A percentile compares a stretch with the other conserved stretches of the same genome.
These are phyloP conservation scores for Lecanicillium sp. DNA, from an alignment of 2,329 filamentous ascomycete genomes.

Conservation along the genomic window DNA sequence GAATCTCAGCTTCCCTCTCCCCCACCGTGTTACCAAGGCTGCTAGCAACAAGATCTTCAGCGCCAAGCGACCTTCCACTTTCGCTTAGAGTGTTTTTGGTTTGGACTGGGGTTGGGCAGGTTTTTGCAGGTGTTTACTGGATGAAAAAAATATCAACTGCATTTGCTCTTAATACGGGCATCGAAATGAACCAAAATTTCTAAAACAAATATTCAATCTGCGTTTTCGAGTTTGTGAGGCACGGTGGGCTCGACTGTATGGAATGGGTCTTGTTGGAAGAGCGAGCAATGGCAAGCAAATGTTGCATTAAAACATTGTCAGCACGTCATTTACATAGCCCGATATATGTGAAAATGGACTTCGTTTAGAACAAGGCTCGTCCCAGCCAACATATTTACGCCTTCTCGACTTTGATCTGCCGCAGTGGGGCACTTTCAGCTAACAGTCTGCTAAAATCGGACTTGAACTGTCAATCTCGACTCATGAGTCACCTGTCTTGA, in stretches of 20 bases:
- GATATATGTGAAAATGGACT: too few species aligned
- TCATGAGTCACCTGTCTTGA: constrained; percentile 5
- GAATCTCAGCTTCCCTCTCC: constrained; percentile 95
- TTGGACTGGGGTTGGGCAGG: constrained; percentile 46
- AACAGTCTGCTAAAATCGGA: not conserved
- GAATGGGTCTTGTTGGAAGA: too few species aligned
- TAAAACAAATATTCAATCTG: constrained; percentile 4
- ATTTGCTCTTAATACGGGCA: constrained; percentile 48
- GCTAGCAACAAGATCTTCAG: constrained; percentile 86
- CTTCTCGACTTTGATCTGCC: not conserved
- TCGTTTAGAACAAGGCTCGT: not conserved
- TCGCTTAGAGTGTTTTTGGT: constrained; percentile 72
- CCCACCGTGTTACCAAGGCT: constrained; percentile 86
- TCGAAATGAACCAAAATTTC: constrained; percentile 37
- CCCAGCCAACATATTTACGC: not conserved
- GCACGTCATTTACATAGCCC: too few species aligned
- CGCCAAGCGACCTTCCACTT: constrained; percentile 89
- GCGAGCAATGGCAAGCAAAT: too few species aligned
- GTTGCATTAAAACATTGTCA: too few species aligned
- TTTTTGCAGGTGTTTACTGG: constrained; percentile 56
- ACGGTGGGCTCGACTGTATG: too few species aligned
- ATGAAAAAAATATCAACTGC: constrained; percentile 55
- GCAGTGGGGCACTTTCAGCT: constrained; percentile 4
- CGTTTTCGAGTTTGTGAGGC: not conserved
- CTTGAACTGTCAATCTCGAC: not conserved